Conservation (phyloP, 1,139 yeast species). For the Candida frijolesensis region DNA sequence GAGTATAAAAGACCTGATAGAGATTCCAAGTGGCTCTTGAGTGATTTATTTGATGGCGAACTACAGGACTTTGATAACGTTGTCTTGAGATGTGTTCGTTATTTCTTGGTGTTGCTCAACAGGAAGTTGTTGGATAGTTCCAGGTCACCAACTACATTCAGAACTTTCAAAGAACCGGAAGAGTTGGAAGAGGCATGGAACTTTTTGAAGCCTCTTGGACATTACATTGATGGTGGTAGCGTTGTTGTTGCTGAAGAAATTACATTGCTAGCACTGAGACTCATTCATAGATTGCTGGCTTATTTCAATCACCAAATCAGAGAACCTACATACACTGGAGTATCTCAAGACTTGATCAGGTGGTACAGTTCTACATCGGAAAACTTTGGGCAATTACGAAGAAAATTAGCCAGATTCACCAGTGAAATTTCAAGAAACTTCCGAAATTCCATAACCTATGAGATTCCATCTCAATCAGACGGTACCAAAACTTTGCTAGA, state of each 20-base stretch:
- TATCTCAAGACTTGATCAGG: constrained; percentile 62
- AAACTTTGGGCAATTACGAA: constrained; percentile 79
- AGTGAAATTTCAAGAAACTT: constrained; percentile 69
- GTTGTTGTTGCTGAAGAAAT: constrained; percentile 79
- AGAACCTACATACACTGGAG: constrained; percentile 55
- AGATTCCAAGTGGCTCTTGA: constrained; percentile 70
- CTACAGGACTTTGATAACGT: constrained; percentile 64
- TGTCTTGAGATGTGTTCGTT: constrained; percentile 73
- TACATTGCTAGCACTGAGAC: constrained; percentile 62
- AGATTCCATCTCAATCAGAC: constrained; percentile 51
- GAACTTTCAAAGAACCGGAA: constrained; percentile 92
- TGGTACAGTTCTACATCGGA: constrained; percentile 87
- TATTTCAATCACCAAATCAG: constrained; percentile 74
- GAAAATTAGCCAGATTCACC: constrained; percentile 80
- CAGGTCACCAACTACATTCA: constrained; percentile 60
- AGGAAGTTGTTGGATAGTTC: constrained; percentile 80
- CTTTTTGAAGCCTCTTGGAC: constrained; percentile 73
- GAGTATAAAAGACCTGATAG: constrained; percentile 67
- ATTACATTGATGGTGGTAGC: constrained; percentile 80
- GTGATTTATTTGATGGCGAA: constrained; percentile 63
- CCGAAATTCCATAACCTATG: constrained; percentile 74
- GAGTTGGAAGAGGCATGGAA: constrained; percentile 80
- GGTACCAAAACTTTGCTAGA: constrained; percentile 58
- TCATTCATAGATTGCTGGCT: constrained; percentile 68
- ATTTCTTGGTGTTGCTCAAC: constrained; percentile 70